Conservation (phyloP, 2,329 filamentous ascomycete genomes). For the Diaporthe citriasiana region DNA sequence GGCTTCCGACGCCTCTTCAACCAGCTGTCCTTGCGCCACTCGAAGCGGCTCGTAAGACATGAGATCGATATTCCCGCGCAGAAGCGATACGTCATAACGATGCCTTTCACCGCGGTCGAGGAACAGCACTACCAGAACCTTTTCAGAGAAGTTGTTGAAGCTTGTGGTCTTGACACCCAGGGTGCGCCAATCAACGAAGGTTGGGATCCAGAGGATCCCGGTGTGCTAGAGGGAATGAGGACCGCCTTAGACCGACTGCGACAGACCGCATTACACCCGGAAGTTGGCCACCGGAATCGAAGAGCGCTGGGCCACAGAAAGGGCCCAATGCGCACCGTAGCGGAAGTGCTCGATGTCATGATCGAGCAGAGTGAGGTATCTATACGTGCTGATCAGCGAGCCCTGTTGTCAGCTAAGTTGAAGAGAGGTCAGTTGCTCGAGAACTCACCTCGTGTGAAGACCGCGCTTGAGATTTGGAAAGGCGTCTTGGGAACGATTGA, state of each 20-base stretch:
- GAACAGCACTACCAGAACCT: slow-evolving; percentile 88
- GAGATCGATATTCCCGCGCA: slow-evolving; percentile 87
- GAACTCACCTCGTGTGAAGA: slow-evolving; percentile 75
- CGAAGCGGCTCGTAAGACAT: slow-evolving; percentile 82
- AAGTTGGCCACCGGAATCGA: slow-evolving; percentile 78
- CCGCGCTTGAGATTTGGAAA: slow-evolving; percentile 80
- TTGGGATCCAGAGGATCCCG: slow-evolving; percentile 74
- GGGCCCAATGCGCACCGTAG: slow-evolving; percentile 82
- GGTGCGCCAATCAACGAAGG: slow-evolving; percentile 73
- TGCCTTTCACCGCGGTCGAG: slow-evolving; percentile 91
- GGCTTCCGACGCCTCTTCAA: slow-evolving; percentile 79
- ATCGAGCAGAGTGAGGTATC: slow-evolving; percentile 83
- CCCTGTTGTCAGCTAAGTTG: slow-evolving; percentile 73
- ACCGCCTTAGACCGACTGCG: slow-evolving; percentile 82
- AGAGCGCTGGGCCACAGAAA: slow-evolving; percentile 73
- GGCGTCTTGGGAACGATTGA: slow-evolving; percentile 65
- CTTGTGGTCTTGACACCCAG: slow-evolving; percentile 73
- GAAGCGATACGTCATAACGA: slow-evolving; percentile 86
- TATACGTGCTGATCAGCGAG: slow-evolving; percentile 78
- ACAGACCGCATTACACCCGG: slow-evolving; percentile 88
- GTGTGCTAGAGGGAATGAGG: slow-evolving; percentile 79
- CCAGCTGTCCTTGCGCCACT: slow-evolving; percentile 84
- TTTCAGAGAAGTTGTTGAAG: slow-evolving; percentile 81
- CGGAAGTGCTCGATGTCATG: slow-evolving; percentile 91
- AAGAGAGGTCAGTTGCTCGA: slow-evolving; percentile 83